Conservation (phyloP, 495 filamentous ascomycete genomes). For the Xeromyces bisporus region DNA sequence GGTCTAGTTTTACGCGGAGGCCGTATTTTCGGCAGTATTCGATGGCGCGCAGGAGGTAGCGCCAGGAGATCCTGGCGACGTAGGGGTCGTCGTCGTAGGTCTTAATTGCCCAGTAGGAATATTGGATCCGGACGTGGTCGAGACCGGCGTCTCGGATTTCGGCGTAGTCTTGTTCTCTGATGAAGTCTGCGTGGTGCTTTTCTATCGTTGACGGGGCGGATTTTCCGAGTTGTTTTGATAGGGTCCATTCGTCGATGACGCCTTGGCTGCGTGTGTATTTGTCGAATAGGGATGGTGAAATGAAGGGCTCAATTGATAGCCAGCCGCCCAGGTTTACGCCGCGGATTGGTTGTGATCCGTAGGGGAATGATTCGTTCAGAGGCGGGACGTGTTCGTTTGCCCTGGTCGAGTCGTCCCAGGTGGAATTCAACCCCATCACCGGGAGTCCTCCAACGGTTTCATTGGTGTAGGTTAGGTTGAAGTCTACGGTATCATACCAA, state of each 20-base stretch:
- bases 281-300: slow-evolving; percentile 79
- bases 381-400: slow-evolving; percentile 69
- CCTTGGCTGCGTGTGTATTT: slow-evolving; percentile 39
- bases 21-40: slow-evolving; percentile 92
- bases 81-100: slow-evolving; percentile 82
- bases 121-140: slow-evolving; percentile 90
- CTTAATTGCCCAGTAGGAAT: slow-evolving; percentile 85
- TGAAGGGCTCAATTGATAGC: slow-evolving; percentile 88
- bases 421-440: slow-evolving; percentile 73
- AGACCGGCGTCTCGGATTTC: slow-evolving; percentile 79
- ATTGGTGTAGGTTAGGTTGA: slow-evolving; percentile 88
- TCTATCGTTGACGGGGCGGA: slow-evolving; percentile 49
- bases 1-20: slow-evolving; percentile 81
- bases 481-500: slow-evolving; percentile 82
- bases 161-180: slow-evolving; percentile 64
- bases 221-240: slow-evolving; percentile 51
- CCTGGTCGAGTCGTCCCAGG: slow-evolving; percentile 68
- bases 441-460: slow-evolving; percentile 69
- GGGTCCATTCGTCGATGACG: slow-evolving; percentile 78
- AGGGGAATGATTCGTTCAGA: slow-evolving; percentile 52
- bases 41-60: slow-evolving; percentile 83
- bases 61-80: slow-evolving; percentile 72
- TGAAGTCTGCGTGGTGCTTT: slow-evolving; percentile 77
- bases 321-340: slow-evolving; percentile 93
- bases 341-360: slow-evolving; percentile 60